Evolutionary conservation across 352 stramenopile species (phyloP).

Genomic region (Globisporangium carolinianum): DNA sequence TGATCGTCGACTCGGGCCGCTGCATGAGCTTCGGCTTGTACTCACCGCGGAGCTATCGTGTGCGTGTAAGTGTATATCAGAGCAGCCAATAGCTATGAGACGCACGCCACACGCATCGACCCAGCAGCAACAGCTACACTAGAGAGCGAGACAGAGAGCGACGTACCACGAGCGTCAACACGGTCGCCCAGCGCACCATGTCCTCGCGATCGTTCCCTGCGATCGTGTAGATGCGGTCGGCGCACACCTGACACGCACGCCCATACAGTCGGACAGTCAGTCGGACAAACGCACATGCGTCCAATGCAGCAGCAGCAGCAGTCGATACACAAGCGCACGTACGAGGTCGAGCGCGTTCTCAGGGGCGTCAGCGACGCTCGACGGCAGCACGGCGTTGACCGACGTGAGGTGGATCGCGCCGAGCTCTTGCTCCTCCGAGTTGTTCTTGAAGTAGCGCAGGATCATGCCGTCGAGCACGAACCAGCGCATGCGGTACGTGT

Average conservation of each 20-base stretch:
- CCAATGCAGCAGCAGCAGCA: not conserved
- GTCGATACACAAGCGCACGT: not conserved
- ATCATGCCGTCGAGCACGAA: constrained; percentile 89
- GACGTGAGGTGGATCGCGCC: constrained; percentile 84
- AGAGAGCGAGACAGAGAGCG: not conserved
- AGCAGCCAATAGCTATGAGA: not conserved
- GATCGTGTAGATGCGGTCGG: constrained; percentile 85
- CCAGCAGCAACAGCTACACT: too few species aligned
- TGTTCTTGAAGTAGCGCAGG: constrained; percentile 83
- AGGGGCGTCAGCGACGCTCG: constrained; percentile 82
- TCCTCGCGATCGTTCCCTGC: constrained; percentile 81
- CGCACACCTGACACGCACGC: constrained; percentile 46
- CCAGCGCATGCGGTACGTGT: constrained; percentile 75
- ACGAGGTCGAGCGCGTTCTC: constrained; percentile 82
- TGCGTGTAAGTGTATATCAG: not conserved
- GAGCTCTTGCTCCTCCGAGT: constrained; percentile 82
- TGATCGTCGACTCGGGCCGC: constrained; percentile 78
- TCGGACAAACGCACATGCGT: too few species aligned
- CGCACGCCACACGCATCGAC: too few species aligned
- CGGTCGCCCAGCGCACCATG: constrained; percentile 86
- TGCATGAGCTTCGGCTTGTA: constrained; percentile 89
- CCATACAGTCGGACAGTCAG: not conserved
- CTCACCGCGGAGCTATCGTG: constrained; percentile 56
- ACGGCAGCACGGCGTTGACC: constrained; percentile 81
- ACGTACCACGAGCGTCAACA: constrained; percentile 77